These are phyloP conservation scores for Lanmaoa rubissima DNA, from an alignment of 768 basidiomycete genomes.

Conservation along the genomic window DNA sequence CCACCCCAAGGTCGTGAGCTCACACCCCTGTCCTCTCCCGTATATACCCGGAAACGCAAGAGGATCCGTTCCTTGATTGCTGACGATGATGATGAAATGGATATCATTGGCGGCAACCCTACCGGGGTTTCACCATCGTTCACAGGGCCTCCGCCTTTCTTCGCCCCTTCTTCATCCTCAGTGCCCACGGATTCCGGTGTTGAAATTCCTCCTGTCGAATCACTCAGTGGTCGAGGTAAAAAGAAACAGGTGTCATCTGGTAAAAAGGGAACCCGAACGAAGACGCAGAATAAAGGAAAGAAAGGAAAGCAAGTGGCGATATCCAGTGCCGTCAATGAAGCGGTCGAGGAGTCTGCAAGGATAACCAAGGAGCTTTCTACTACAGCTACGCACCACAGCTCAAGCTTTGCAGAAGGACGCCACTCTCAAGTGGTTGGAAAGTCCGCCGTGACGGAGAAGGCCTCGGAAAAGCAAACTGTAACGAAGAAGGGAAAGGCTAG, in stretches of 20 bases:
- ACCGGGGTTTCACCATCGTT: neutral
- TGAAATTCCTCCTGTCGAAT: constrained; percentile 18
- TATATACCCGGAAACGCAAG: constrained; percentile 27
- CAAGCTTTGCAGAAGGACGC: neutral
- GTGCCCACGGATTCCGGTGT: constrained; percentile 28
- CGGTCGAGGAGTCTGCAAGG: constrained; percentile 1
- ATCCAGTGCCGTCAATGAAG: constrained; percentile 6
- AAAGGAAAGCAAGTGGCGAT: constrained; percentile 31
- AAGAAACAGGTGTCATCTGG: constrained; percentile 12
- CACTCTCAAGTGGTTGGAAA: neutral
- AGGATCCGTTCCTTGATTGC: constrained; percentile 10
- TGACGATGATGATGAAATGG: constrained; percentile 15
- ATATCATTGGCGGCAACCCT: constrained; percentile 2
- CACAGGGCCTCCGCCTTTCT: constrained; percentile 44
- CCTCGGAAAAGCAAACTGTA: constrained; percentile 5
- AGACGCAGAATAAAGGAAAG: constrained; percentile 18
- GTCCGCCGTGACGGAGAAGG: constrained; percentile 21
- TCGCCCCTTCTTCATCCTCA: constrained; percentile 45
- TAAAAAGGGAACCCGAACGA: constrained; percentile 25
- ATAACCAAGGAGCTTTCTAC: constrained; percentile 1
- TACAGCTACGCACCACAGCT: neutral
- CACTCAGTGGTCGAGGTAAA: constrained; percentile 5
- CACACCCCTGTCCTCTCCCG: constrained; percentile 28
- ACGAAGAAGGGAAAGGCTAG: constrained; percentile 33
- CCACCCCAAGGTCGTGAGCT: constrained; percentile 23